Conservation (phyloP, 306 rosid genomes). For the Mucuna pruriens region DNA sequence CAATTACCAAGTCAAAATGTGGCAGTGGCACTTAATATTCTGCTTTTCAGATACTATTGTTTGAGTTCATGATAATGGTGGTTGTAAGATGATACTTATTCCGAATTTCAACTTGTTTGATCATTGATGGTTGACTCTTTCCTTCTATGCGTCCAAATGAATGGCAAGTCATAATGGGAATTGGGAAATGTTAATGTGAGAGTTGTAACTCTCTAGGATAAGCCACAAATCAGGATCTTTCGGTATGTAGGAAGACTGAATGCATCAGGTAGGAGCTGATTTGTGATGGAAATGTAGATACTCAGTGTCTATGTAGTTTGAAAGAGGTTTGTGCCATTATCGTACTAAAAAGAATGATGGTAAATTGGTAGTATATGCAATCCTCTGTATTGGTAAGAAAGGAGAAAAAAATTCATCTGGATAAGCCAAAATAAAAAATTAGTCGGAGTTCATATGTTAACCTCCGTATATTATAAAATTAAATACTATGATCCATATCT, state of each 20-base stretch:
- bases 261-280: background rate
- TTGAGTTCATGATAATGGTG: background rate
- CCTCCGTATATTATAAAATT: background rate
- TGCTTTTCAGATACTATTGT: constrained; percentile 18
- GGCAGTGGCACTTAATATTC: background rate
- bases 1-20: constrained; percentile 27
- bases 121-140: constrained; percentile 21
- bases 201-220: background rate
- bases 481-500: background rate
- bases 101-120: background rate
- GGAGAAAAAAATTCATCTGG: background rate
- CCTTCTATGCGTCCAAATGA: constrained; percentile 18
- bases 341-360: background rate
- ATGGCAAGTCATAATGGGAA: background rate
- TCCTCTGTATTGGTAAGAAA: background rate
- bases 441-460: background rate
- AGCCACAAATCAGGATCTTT: constrained; percentile 19
- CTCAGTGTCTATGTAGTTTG: background rate
- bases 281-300: background rate
- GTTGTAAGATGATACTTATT: background rate
- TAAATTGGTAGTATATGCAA: background rate
- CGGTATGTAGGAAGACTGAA: background rate
- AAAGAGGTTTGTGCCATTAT: background rate
- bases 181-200: background rate
- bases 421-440: background rate